Evolutionary conservation across 2,329 filamentous ascomycete species (phyloP).

Genomic region (Talaromyces atroroseus): DNA sequence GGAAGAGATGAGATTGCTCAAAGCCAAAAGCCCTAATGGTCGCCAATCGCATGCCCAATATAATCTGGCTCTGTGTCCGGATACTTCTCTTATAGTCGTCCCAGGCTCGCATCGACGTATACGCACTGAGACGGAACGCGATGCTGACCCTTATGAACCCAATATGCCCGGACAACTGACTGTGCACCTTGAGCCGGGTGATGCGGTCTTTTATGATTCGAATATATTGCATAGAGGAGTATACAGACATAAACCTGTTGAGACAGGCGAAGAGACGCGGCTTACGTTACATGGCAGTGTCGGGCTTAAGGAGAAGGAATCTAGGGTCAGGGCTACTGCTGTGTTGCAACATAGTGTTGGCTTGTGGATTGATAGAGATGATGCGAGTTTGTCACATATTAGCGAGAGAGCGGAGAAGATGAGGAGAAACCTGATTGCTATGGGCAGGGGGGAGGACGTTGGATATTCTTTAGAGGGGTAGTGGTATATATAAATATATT

Average conservation of each 20-base stretch:
- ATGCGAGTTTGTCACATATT: conserved; percentile 33
- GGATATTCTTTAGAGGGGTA: conserved; percentile 26
- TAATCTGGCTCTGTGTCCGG: conserved; percentile 75
- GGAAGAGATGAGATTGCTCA: conserved; percentile 61
- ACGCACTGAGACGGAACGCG: conserved; percentile 63
- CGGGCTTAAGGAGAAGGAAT: conserved; percentile 28
- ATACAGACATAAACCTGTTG: conserved; percentile 35
- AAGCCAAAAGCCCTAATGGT: conserved; percentile 39
- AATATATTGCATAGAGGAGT: conserved; percentile 62
- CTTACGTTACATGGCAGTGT: conserved; percentile 42
- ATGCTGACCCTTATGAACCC: conserved; percentile 59
- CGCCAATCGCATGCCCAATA: conserved; percentile 72
- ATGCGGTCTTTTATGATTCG: conserved; percentile 84
- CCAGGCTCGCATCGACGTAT: conserved; percentile 70
- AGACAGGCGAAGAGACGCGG: conserved; percentile 29
- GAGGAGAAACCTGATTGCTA: conserved; percentile 40
- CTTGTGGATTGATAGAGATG: conserved; percentile 38
- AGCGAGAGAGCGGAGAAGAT: conserved; percentile 38
- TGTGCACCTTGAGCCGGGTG: conserved; percentile 65
- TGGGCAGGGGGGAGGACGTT: conserved; percentile 41
- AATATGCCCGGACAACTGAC: conserved; percentile 58
- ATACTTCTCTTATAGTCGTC: conserved; percentile 67
- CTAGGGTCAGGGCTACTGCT: conserved; percentile 36
- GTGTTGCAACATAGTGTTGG: conserved; percentile 45
- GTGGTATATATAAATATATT: background rate